Percentiles rank a stretch among this genome's conserved stretches.
phyloP scores from a whole-genome alignment of 2,329 filamentous ascomycete species.

The Talaromyces albobiverticillius region DNA sequence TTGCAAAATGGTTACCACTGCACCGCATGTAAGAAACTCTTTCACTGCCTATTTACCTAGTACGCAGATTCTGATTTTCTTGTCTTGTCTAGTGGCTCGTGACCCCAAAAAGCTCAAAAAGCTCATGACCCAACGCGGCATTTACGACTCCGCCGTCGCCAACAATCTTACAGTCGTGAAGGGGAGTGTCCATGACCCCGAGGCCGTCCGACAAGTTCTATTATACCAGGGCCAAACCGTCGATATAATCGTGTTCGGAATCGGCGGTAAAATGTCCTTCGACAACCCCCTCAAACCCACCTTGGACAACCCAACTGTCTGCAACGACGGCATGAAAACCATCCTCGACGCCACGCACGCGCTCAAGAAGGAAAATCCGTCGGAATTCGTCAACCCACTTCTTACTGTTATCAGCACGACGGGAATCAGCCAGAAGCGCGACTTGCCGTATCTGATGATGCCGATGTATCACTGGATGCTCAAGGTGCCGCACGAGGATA shows the following conservation, averaged over 20 bases:
- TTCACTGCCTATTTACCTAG: neutral
- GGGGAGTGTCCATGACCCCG: constrained; percentile 45
- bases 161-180: constrained; percentile 46
- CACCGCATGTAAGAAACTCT: constrained; percentile 28
- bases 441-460: constrained; percentile 30
- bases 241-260: constrained; percentile 47
- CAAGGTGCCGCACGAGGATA: constrained; percentile 24
- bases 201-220: constrained; percentile 38
- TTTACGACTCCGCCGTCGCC: constrained; percentile 34
- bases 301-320: constrained; percentile 35
- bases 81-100: constrained; percentile 48
- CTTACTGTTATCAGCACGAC: constrained; percentile 33
- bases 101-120: constrained; percentile 48
- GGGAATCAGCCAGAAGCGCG: constrained; percentile 28
- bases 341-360: constrained; percentile 22
- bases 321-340: constrained; percentile 28
- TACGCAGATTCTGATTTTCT: no score
- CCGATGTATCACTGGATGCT: constrained; percentile 23
- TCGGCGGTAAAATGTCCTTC: constrained; percentile 38
- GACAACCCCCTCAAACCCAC: constrained; percentile 17
- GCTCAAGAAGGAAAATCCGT: neutral
- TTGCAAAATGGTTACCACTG: constrained; percentile 45
- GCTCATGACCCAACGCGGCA: constrained; percentile 39
- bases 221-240: constrained; percentile 26
- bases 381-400: constrained; percentile 18